Evolutionary conservation across 1,284 basidiomycete genomes (phyloP).

Genomic region (Boletus calvinii): DNA sequence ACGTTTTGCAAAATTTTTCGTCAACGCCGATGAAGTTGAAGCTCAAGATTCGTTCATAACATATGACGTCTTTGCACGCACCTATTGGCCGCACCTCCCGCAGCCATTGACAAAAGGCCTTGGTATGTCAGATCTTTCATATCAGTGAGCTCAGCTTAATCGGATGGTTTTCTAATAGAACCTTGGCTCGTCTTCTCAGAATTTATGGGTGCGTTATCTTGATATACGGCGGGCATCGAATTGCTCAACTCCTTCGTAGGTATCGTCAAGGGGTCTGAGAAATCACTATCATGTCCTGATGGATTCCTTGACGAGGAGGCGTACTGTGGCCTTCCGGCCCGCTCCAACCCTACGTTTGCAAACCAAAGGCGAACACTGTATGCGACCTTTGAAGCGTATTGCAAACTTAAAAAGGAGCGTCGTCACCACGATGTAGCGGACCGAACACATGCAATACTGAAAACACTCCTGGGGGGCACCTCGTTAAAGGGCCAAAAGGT

Average conservation of each 20-base stretch:
- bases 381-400: conserved; percentile 54
- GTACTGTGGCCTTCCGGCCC: conserved; percentile 50
- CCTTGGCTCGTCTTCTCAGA: conserved; percentile 67
- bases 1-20: conserved; percentile 16
- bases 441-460: conserved; percentile 58
- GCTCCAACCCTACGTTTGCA: conserved; percentile 56
- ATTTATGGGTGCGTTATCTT: conserved; percentile 49
- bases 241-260: conserved; percentile 38
- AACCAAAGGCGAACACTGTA: conserved; percentile 51
- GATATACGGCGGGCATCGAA: neutral
- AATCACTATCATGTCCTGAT: conserved; percentile 35
- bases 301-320: conserved; percentile 44
- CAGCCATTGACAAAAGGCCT: conserved; percentile 54
- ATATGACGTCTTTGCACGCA: conserved; percentile 49
- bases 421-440: conserved; percentile 64
- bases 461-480: conserved; percentile 30
- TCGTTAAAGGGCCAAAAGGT: conserved; percentile 44
- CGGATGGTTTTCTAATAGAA: conserved; percentile 38
- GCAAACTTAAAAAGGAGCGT: conserved; percentile 43
- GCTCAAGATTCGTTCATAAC: conserved; percentile 38
- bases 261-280: conserved; percentile 67
- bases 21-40: conserved; percentile 15
- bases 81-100: conserved; percentile 67
- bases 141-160: neutral
- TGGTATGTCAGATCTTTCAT: conserved; percentile 37